Conservation (phyloP, 352 stramenopile species). For the Phytophthora pseudosyringae region DNA sequence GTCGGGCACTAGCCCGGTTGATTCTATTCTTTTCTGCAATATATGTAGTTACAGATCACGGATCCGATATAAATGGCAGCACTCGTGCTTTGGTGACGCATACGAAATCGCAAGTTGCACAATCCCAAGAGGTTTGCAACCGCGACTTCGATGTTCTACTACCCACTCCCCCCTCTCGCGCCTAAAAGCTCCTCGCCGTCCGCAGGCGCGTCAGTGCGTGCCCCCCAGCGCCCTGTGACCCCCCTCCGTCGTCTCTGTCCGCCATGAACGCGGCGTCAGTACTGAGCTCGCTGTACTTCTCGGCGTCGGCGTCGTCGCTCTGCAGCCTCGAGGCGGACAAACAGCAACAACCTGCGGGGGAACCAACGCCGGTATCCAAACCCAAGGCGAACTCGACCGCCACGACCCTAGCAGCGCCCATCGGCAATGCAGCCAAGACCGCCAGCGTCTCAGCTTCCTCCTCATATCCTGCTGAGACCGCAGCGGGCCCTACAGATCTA, state of each 20-base stretch:
- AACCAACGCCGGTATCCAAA: slow-evolving; percentile 8
- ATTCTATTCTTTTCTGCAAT: slow-evolving; percentile 4
- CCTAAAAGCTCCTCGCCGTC: slow-evolving; percentile 11
- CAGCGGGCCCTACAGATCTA: slow-evolving; percentile 2
- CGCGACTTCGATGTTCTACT: slow-evolving; percentile 38
- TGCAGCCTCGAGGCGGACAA: background rate
- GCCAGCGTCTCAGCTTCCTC: background rate
- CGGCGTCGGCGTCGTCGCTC: slow-evolving; percentile 7
- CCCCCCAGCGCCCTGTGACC: background rate
- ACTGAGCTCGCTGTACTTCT: slow-evolving; percentile 18
- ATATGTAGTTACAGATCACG: slow-evolving; percentile 1
- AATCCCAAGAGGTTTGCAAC: slow-evolving; percentile 1
- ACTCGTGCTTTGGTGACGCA: background rate
- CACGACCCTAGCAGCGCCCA: slow-evolving; percentile 10
- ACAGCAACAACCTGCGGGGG: slow-evolving; percentile 7
- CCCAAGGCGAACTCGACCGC: slow-evolving; percentile 14
- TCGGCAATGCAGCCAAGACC: background rate
- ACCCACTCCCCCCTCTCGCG: slow-evolving; percentile 26
- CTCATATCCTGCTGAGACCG: background rate
- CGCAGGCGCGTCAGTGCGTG: background rate
- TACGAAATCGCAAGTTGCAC: slow-evolving; percentile 1
- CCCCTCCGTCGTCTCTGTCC: background rate
- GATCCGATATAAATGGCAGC: background rate
- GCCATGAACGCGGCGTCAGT: slow-evolving; percentile 24
- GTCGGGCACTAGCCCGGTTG: slow-evolving; percentile 17